These are phyloP conservation scores for Penicillium glabrum DNA, from an alignment of 2,329 filamentous ascomycete genomes.

Conservation along the genomic window DNA sequence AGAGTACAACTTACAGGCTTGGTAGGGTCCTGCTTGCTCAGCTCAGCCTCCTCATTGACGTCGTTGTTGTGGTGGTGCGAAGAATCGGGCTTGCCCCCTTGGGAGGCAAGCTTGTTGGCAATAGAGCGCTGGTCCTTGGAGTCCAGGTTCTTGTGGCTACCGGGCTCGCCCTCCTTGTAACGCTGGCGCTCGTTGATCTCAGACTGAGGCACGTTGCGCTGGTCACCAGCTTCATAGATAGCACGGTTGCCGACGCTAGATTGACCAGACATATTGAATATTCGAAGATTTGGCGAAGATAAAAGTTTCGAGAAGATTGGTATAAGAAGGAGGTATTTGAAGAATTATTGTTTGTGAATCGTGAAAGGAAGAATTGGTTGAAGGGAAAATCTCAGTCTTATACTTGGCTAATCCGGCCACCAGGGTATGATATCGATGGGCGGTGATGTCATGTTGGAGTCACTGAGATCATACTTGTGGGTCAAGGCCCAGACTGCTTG, in stretches of 20 bases:
- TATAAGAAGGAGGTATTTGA: neutral
- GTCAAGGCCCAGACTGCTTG: slow-evolving; percentile 11
- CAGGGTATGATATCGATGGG: neutral
- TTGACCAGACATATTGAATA: slow-evolving; percentile 38
- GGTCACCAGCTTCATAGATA: slow-evolving; percentile 76
- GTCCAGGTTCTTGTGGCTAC: slow-evolving; percentile 69
- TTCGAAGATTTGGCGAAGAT: neutral
- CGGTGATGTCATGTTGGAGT: slow-evolving; percentile 30
- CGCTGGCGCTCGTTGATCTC: slow-evolving; percentile 55
- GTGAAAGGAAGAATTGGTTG: neutral
- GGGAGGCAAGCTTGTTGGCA: slow-evolving; percentile 44
- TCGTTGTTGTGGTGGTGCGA: slow-evolving; percentile 27
- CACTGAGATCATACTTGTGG: slow-evolving; percentile 30
- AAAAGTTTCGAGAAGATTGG: neutral
- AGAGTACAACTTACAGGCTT: slow-evolving; percentile 35
- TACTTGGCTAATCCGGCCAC: slow-evolving; percentile 9
- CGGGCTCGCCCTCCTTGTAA: slow-evolving; percentile 70
- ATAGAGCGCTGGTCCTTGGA: slow-evolving; percentile 57
- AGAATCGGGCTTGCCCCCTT: slow-evolving; percentile 29
- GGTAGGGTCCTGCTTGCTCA: slow-evolving; percentile 45
- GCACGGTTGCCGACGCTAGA: slow-evolving; percentile 66
- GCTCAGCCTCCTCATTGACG: slow-evolving; percentile 35
- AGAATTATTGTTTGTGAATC: neutral
- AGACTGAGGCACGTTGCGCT: slow-evolving; percentile 63
- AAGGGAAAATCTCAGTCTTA: slow-evolving; percentile 14